A percentile compares a stretch with the other conserved stretches of the same genome.
phyloP scores from a whole-genome alignment of 768 basidiomycete species.

The Xerocomus brunneocitrinus region DNA sequence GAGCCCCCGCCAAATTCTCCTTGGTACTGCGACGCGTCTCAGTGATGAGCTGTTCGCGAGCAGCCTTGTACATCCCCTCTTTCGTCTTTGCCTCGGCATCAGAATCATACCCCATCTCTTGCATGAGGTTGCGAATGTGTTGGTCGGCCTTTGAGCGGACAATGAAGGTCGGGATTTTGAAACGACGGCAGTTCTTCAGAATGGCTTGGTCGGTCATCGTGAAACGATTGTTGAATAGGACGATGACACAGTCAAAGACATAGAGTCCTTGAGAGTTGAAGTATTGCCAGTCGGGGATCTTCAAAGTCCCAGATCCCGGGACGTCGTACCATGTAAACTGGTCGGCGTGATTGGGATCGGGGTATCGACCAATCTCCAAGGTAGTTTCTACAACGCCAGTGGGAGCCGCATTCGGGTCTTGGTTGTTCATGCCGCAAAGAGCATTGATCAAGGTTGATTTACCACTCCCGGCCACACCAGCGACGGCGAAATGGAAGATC shows the following conservation, averaged over 20 bases:
- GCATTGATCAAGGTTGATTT: slow-evolving; percentile 32
- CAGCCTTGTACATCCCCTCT: slow-evolving; percentile 19
- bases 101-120: slow-evolving; percentile 26
- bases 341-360: slow-evolving; percentile 20
- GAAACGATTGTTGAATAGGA: slow-evolving; percentile 34
- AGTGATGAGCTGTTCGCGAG: slow-evolving; percentile 25
- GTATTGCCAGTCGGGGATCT: slow-evolving; percentile 35
- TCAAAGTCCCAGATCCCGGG: slow-evolving; percentile 36
- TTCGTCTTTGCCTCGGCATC: slow-evolving; percentile 16
- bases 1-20: slow-evolving; percentile 20
- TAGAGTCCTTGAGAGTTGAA: slow-evolving; percentile 37
- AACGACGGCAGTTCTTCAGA: slow-evolving; percentile 29
- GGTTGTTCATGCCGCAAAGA: slow-evolving; percentile 29
- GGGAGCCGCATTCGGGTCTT: slow-evolving; percentile 25
- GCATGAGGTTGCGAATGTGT: slow-evolving; percentile 26
- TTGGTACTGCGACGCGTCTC: slow-evolving; percentile 25
- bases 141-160: slow-evolving; percentile 36
- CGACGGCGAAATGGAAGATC: slow-evolving; percentile 28
- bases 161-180: slow-evolving; percentile 33
- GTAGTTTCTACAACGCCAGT: slow-evolving; percentile 35
- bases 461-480: slow-evolving; percentile 29
- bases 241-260: slow-evolving; percentile 34
- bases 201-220: slow-evolving; percentile 35
- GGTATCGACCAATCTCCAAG: slow-evolving; percentile 25
- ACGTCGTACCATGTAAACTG: slow-evolving; percentile 36